Evolutionary conservation across 345 rosid species (phyloP).

Genomic region (Kandelia obovata): DNA sequence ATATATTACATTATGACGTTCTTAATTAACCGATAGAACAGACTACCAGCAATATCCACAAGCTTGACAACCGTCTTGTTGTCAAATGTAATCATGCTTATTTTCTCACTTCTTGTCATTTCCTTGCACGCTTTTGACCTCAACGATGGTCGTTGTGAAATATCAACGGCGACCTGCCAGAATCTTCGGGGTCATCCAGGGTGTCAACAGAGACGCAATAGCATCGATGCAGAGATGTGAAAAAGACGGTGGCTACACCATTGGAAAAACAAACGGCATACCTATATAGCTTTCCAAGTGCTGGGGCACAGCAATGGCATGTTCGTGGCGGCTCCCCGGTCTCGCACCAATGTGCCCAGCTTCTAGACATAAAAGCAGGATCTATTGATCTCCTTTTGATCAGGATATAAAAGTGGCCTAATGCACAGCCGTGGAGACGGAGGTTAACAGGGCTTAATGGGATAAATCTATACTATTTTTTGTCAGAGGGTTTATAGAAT

Average conservation of each 20-base stretch:
- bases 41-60: no score
- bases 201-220: slow-evolving; percentile 38
- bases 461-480: no score
- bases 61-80: no score
- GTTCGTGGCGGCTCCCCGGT: neutral
- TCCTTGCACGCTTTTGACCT: neutral
- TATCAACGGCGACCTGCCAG: slow-evolving; percentile 13
- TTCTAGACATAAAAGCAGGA: slow-evolving; percentile 2
- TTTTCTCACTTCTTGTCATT: neutral
- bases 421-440: neutral
- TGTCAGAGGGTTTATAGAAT: neutral
- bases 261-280: slow-evolving; percentile 16
- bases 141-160: neutral
- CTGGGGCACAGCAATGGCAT: neutral
- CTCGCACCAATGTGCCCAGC: slow-evolving; percentile 7
- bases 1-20: no score
- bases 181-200: slow-evolving; percentile 31
- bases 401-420: neutral
- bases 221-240: slow-evolving; percentile 40
- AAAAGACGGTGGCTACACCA: slow-evolving; percentile 36
- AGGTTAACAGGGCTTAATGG: neutral
- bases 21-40: no score
- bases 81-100: no score
- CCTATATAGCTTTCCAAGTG: slow-evolving; percentile 31
- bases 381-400: slow-evolving; percentile 2